Conservation (phyloP, 2,329 filamentous ascomycete species). For the Lachnellula cervina region DNA sequence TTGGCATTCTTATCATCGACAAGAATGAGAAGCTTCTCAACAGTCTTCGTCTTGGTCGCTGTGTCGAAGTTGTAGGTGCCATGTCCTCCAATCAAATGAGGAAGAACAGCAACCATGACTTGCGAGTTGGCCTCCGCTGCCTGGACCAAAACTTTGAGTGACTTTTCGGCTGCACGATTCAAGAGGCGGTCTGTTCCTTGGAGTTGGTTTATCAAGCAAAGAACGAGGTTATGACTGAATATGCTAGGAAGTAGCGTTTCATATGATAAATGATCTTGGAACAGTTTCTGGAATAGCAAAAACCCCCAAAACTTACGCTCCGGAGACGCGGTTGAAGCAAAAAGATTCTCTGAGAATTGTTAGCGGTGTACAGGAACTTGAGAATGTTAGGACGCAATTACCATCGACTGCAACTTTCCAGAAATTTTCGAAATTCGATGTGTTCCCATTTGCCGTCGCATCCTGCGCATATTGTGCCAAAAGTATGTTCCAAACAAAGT, state of each 20-base stretch:
- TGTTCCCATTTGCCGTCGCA: constrained; percentile 26
- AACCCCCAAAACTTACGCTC: constrained; percentile 92
- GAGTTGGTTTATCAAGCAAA: constrained; percentile 77
- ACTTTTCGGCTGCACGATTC: constrained; percentile 71
- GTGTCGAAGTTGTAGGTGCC: constrained; percentile 80
- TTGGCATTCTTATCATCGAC: constrained; percentile 26
- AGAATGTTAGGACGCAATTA: constrained; percentile 40
- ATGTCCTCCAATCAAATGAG: constrained; percentile 62
- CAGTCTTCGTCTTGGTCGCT: constrained; percentile 76
- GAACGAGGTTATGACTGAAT: constrained; percentile 80
- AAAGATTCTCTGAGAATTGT: constrained; percentile 63
- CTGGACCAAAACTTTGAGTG: constrained; percentile 65
- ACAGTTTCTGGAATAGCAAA: constrained; percentile 73
- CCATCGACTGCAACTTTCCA: constrained; percentile 86
- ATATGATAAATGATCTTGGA: constrained; percentile 50
- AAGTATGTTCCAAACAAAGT: constrained; percentile 84
- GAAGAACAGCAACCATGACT: constrained; percentile 56
- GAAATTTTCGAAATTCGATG: constrained; percentile 62
- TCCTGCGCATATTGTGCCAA: constrained; percentile 48
- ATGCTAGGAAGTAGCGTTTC: constrained; percentile 50
- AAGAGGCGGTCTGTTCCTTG: constrained; percentile 73
- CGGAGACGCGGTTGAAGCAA: constrained; percentile 74
- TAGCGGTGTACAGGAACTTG: constrained; percentile 2
- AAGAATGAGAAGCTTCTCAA: constrained; percentile 52
- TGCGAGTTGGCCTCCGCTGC: constrained; percentile 57